Evolutionary conservation across 192 early-diverging fungal genomes (phyloP), one percentile per base, ranked within the genome.

Genomic region (Cetraspora pellucida): DNA sequence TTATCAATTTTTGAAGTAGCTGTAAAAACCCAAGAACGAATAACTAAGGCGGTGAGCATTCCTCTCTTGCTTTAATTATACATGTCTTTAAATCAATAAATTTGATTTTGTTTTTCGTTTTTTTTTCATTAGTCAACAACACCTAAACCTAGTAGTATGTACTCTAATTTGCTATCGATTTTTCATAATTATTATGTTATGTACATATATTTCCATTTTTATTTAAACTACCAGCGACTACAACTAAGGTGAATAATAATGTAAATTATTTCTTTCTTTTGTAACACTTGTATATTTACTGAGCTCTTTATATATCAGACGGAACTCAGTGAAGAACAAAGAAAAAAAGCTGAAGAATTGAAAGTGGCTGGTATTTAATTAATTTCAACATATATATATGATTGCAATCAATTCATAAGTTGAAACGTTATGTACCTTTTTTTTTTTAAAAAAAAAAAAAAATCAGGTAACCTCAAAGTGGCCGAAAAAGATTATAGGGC

Each of bases 1-100:
- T 84, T 87, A 64, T 89, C 89, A 61, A 92, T 99, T 77, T 98
- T 99, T 85, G 93, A 97, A 50, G 91, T 96, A 28, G 97, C 93
- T 79, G 81, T 94, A 47, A 91, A 90, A 57, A 95, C 96, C 19
- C 91, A 96, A 82, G 90, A 92, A 79, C 92, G 89, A 81, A 77
- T 89, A 76, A 81, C 79, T 23, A 74, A 58, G 68, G 16, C 23
- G 37, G 43, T 44, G 27, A 44, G 37, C 17, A 3, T 61, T 61
- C 13, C 13, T 61, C 7, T 60, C 9, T 60, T 19, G 13, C 19
- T 4, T 54, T 5, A 3, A 54, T 54, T n/a, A 54, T 4, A 54
- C 19, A 59, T 6, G 19, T 23, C 58, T 59, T 59, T 27, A 21
- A 10, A 25, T 25, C 23, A 23, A 59, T 25, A 25, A 58, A 59